These are phyloP conservation scores for Sarocladium kiliense DNA, from an alignment of 2,329 filamentous ascomycete species.

Conservation along the genomic window DNA sequence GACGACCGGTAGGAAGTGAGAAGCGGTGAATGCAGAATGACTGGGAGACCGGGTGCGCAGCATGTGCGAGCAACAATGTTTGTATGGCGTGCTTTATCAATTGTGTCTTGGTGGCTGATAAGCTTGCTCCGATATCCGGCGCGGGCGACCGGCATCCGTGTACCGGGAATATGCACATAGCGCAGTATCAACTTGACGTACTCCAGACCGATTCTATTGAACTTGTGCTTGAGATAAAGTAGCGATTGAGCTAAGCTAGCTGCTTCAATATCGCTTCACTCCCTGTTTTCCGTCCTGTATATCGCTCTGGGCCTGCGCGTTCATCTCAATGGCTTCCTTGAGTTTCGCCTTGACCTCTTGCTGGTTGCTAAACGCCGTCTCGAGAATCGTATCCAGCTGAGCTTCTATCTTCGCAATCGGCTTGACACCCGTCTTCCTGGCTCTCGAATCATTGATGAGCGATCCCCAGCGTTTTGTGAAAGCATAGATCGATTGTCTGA, in stretches of 20 bases:
- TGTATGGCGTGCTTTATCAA: slow-evolving; percentile 8
- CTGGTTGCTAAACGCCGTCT: slow-evolving; percentile 53
- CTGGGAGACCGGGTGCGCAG: not conserved
- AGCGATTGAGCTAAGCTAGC: not conserved
- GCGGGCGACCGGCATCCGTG: not conserved
- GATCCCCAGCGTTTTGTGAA: slow-evolving; percentile 58
- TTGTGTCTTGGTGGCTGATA: slow-evolving; percentile 5
- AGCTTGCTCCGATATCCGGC: slow-evolving; percentile 8
- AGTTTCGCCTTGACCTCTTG: slow-evolving; percentile 54
- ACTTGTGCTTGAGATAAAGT: not conserved
- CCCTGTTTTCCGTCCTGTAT: slow-evolving; percentile 30
- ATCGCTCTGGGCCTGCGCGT: slow-evolving; percentile 48
- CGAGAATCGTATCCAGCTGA: slow-evolving; percentile 52
- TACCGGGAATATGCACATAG: not conserved
- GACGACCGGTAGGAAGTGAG: not conserved
- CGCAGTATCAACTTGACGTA: not conserved
- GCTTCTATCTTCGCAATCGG: slow-evolving; percentile 48
- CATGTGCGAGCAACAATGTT: not conserved
- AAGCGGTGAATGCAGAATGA: not conserved
- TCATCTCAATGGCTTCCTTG: slow-evolving; percentile 56
- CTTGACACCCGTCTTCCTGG: slow-evolving; percentile 42
- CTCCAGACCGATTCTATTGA: not conserved
- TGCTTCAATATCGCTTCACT: slow-evolving; percentile 22
- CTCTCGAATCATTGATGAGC: slow-evolving; percentile 43
- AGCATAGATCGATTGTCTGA: slow-evolving; percentile 57